Evolutionary conservation across 495 filamentous ascomycete genomes (phyloP).

Genomic region (Talaromyces adpressus): DNA sequence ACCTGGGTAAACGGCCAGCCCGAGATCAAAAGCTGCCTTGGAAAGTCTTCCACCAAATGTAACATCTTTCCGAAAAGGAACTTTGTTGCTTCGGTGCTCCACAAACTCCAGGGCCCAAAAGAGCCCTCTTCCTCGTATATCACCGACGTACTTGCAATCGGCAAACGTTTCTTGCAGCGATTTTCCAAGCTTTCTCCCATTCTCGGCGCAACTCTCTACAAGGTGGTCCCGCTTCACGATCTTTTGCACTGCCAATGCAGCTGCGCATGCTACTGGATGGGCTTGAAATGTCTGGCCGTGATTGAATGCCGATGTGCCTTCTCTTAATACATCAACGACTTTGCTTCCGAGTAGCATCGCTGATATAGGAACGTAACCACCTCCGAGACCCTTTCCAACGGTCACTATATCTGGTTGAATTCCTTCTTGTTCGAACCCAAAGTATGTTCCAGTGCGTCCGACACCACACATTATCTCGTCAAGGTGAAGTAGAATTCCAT

Average conservation of each 20-base stretch:
- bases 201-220: slow-evolving; percentile 43
- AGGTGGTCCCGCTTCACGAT: slow-evolving; percentile 40
- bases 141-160: slow-evolving; percentile 48
- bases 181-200: slow-evolving; percentile 38
- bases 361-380: slow-evolving; percentile 58
- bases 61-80: slow-evolving; percentile 32
- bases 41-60: slow-evolving; percentile 28
- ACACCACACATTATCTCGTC: slow-evolving; percentile 81
- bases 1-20: slow-evolving; percentile 65
- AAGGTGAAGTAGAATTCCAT: slow-evolving; percentile 61
- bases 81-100: slow-evolving; percentile 36
- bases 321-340: slow-evolving; percentile 46
- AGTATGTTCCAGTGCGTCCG: slow-evolving; percentile 59
- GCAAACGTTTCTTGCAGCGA: slow-evolving; percentile 36
- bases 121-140: slow-evolving; percentile 57
- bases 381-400: slow-evolving; percentile 62
- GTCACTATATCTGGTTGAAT: slow-evolving; percentile 58
- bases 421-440: slow-evolving; percentile 60
- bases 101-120: slow-evolving; percentile 61
- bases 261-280: slow-evolving; percentile 49
- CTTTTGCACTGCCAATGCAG: slow-evolving; percentile 47
- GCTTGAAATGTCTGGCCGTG: slow-evolving; percentile 57
- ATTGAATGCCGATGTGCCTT: slow-evolving; percentile 47
- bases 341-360: slow-evolving; percentile 47
- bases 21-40: slow-evolving; percentile 31